Conservation (phyloP, 148 eudicot genomes). For the Chenopodium album region DNA sequence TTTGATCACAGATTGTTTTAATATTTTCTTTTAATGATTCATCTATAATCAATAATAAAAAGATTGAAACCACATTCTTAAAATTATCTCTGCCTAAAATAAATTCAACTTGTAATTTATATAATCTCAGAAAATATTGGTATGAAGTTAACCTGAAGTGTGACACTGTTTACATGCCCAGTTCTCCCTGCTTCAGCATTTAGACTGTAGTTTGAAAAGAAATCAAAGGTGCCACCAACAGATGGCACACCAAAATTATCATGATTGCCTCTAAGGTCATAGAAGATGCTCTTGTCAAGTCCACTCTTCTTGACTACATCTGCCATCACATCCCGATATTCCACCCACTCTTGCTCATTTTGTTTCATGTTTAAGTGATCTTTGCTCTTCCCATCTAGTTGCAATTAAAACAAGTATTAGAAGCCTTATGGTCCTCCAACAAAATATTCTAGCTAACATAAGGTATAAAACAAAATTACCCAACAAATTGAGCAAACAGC, state of each 20-base stretch:
- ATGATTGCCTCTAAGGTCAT: slow-evolving; percentile 92
- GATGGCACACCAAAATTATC: slow-evolving; percentile 84
- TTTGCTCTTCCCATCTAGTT: slow-evolving; percentile 89
- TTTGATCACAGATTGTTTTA: background rate
- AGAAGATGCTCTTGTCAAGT: slow-evolving; percentile 64
- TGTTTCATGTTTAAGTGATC: slow-evolving; percentile 83
- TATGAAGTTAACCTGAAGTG: slow-evolving; percentile 55
- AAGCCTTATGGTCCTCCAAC: background rate
- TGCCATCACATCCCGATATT: slow-evolving; percentile 65
- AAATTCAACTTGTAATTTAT: background rate
- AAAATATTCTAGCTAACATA: background rate
- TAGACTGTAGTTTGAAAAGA: slow-evolving; percentile 78
- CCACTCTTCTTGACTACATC: slow-evolving; percentile 75
- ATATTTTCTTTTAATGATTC: background rate
- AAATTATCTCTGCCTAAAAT: background rate
- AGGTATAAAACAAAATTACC: background rate
- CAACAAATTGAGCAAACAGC: background rate
- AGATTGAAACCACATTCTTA: background rate
- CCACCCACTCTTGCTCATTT: slow-evolving; percentile 84
- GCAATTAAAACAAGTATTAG: background rate
- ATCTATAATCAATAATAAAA: background rate
- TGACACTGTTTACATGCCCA: slow-evolving; percentile 69
- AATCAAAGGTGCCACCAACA: slow-evolving; percentile 61
- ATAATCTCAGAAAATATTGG: background rate
- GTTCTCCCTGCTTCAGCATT: slow-evolving; percentile 65